Percentiles rank a stretch among this genome's conserved stretches.
Evolutionary conservation across 1,284 basidiomycete genomes (phyloP).

Genomic region (Pseudozyma thailandica): DNA sequence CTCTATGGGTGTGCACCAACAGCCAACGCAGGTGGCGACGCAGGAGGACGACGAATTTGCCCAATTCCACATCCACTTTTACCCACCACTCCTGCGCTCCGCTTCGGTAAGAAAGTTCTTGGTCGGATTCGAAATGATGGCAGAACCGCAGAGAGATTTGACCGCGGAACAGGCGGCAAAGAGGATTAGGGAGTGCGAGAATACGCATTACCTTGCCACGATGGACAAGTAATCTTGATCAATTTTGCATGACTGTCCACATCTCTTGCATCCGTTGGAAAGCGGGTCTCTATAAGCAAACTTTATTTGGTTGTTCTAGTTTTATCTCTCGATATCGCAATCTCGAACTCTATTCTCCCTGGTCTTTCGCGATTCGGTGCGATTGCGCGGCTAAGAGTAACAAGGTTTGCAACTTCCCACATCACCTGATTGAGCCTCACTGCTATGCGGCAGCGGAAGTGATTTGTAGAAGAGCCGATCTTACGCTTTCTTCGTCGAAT

Average conservation of each 20-base stretch:
- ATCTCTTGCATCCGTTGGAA: too few species aligned
- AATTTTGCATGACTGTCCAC: too few species aligned
- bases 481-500: constrained; percentile 37
- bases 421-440: too few species aligned
- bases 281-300: too few species aligned
- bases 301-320: too few species aligned
- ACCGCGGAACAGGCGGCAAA: constrained; percentile 88
- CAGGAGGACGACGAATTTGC: constrained; percentile 71
- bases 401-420: too few species aligned
- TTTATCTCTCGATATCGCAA: too few species aligned
- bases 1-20: constrained; percentile 83
- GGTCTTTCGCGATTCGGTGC: too few species aligned
- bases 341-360: too few species aligned
- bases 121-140: constrained; percentile 92
- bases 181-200: constrained; percentile 71
- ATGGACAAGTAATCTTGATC: constrained; percentile 9
- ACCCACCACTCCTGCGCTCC: constrained; percentile 84
- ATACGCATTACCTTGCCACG: constrained; percentile 52
- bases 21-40: constrained; percentile 76
- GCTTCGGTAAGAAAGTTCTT: constrained; percentile 88
- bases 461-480: constrained; percentile 14
- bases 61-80: constrained; percentile 89
- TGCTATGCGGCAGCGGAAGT: constrained; percentile 2
- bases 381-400: too few species aligned
- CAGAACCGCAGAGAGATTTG: constrained; percentile 88